Conservation (phyloP, 2,329 filamentous ascomycete species). For the Fusarium sp. region DNA sequence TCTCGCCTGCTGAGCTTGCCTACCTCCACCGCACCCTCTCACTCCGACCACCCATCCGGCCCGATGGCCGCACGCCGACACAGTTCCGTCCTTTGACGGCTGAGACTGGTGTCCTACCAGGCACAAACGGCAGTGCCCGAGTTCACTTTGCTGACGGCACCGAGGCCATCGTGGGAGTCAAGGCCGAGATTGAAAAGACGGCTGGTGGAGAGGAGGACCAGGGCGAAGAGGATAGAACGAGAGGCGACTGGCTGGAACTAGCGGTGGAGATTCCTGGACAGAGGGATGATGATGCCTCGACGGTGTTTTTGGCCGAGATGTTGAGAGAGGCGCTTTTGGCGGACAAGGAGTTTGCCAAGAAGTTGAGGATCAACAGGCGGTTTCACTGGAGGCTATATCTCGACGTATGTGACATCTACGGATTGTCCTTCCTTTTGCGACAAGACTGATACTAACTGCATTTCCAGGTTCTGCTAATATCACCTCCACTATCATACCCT, state of each 20-base stretch:
- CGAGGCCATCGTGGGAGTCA: slow-evolving; percentile 94
- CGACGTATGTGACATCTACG: slow-evolving; percentile 68
- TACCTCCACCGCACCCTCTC: slow-evolving; percentile 91
- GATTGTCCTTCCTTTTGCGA: background rate
- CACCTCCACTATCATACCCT: slow-evolving; percentile 90
- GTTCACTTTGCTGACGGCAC: slow-evolving; percentile 95
- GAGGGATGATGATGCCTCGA: slow-evolving; percentile 88
- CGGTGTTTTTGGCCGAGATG: slow-evolving; percentile 88
- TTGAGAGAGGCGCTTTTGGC: slow-evolving; percentile 84
- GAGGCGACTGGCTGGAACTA: slow-evolving; percentile 83
- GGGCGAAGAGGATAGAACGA: slow-evolving; percentile 52
- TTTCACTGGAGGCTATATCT: slow-evolving; percentile 98
- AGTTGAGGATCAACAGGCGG: slow-evolving; percentile 83
- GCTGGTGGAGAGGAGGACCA: slow-evolving; percentile 48
- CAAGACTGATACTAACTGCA: background rate
- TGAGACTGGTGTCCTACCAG: slow-evolving; percentile 87
- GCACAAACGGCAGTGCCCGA: slow-evolving; percentile 89
- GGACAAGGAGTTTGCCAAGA: slow-evolving; percentile 71
- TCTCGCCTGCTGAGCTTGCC: slow-evolving; percentile 94
- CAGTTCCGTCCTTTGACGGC: slow-evolving; percentile 92
- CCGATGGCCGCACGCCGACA: slow-evolving; percentile 80
- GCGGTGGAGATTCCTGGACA: slow-evolving; percentile 90
- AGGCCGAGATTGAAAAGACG: slow-evolving; percentile 89
- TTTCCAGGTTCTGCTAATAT: slow-evolving; percentile 83
- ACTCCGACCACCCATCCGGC: slow-evolving; percentile 82